phyloP scores from a whole-genome alignment of 257 asterid species.

The Solanum habrochaites region DNA sequence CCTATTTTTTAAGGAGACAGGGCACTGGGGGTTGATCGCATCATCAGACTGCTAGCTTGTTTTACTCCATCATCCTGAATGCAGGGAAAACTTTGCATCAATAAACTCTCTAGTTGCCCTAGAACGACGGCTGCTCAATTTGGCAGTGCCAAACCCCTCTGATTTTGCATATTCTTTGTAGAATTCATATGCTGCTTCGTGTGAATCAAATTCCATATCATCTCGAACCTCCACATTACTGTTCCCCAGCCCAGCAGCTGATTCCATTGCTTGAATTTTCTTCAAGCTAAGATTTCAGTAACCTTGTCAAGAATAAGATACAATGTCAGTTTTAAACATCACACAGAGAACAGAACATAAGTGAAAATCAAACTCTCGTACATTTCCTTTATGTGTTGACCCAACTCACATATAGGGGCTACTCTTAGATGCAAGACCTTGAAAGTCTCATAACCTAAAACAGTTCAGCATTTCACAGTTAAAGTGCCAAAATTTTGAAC shows the following conservation, averaged over 20 bases:
- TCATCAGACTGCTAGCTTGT: constrained; percentile 92
- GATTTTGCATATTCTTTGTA: constrained; percentile 84
- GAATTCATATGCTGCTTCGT: constrained; percentile 68
- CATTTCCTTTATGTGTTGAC: background rate
- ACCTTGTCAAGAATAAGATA: background rate
- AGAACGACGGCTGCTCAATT: constrained; percentile 88
- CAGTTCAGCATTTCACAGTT: background rate
- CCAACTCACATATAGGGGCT: background rate
- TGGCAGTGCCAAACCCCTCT: constrained; percentile 85
- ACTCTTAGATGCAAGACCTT: background rate
- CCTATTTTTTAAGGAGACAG: constrained; percentile 94
- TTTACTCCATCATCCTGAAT: constrained; percentile 95
- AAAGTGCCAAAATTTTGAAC: background rate
- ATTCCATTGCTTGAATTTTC: constrained; percentile 36
- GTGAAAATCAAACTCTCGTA: background rate
- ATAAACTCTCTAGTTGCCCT: constrained; percentile 88
- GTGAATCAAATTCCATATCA: constrained; percentile 77
- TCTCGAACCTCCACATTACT: constrained; percentile 42
- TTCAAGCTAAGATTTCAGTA: background rate
- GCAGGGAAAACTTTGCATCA: constrained; percentile 88
- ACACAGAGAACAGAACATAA: background rate
- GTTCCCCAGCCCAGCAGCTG: constrained; percentile 15
- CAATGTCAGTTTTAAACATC: background rate
- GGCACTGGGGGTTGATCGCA: constrained; percentile 87
- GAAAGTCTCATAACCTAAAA: background rate